phyloP scores from a whole-genome alignment of 1,284 basidiomycete genomes.

The Ceratobasidium sp. region DNA sequence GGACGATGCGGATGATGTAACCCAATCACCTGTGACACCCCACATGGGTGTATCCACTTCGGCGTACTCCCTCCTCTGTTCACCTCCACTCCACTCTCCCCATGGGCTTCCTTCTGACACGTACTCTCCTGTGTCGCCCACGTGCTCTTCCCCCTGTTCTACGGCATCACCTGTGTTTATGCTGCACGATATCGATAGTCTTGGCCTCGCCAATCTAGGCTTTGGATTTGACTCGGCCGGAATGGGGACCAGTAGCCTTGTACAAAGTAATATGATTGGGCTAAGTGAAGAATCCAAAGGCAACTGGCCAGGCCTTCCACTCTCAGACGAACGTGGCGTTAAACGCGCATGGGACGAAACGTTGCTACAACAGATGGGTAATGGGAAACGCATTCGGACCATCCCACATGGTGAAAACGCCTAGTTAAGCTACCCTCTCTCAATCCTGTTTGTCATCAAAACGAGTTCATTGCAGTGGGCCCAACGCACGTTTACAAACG shows the following conservation, averaged over 20 bases:
- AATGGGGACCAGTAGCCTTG: background rate
- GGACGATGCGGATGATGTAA: slow-evolving; percentile 35
- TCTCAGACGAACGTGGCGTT: slow-evolving; percentile 35
- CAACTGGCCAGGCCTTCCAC: slow-evolving; percentile 22
- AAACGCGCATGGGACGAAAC: slow-evolving; percentile 32
- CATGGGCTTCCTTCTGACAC: slow-evolving; percentile 16
- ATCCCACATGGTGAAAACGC: slow-evolving; percentile 13
- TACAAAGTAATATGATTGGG: slow-evolving; percentile 5
- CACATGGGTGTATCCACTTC: slow-evolving; percentile 30
- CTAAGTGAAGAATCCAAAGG: slow-evolving; percentile 24
- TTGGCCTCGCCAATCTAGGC: slow-evolving; percentile 16
- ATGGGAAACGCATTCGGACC: slow-evolving; percentile 22
- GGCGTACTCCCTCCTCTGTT: slow-evolving; percentile 26
- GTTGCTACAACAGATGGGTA: slow-evolving; percentile 5
- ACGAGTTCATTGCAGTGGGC: background rate
- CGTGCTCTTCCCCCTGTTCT: slow-evolving; percentile 29
- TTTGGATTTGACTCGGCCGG: slow-evolving; percentile 28
- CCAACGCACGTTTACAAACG: slow-evolving; percentile 6
- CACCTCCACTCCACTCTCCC: slow-evolving; percentile 33
- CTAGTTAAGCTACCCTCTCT: background rate
- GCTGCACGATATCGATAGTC: slow-evolving; percentile 25
- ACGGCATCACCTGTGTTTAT: slow-evolving; percentile 33
- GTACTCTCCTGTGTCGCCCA: slow-evolving; percentile 17
- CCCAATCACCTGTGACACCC: slow-evolving; percentile 32
- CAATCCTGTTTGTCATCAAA: slow-evolving; percentile 1